Evolutionary conservation across 306 rosid species (phyloP).

Genomic region (Prunus mume): DNA sequence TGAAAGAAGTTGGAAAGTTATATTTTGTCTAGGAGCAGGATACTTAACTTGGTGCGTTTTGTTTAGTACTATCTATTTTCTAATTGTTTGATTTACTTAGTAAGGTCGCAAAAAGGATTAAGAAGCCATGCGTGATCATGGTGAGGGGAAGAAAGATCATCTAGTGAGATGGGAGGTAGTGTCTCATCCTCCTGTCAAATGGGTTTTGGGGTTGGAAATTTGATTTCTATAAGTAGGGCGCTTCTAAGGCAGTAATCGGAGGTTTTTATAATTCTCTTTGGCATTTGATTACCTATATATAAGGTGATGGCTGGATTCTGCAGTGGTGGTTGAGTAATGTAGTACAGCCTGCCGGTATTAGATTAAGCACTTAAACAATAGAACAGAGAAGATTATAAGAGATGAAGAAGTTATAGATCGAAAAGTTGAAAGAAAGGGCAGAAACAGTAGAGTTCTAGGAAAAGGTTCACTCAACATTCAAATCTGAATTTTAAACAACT

Average conservation of each 20-base stretch:
- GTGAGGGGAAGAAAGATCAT: background rate
- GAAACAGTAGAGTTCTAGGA: too few species aligned
- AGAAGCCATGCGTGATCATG: background rate
- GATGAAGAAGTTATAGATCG: too few species aligned
- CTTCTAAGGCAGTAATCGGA: background rate
- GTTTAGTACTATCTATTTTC: background rate
- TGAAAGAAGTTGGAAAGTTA: background rate
- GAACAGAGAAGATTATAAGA: too few species aligned
- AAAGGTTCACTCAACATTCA: too few species aligned
- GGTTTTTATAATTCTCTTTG: background rate
- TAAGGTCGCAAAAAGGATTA: background rate
- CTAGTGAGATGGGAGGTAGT: background rate
- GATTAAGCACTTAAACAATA: too few species aligned
- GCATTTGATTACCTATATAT: background rate
- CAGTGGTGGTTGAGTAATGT: background rate
- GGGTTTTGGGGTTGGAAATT: too few species aligned
- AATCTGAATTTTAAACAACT: too few species aligned
- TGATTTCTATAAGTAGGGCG: too few species aligned
- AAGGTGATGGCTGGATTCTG: background rate
- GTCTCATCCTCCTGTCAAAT: too few species aligned
- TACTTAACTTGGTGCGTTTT: background rate
- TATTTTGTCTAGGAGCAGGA: background rate
- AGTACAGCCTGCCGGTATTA: too few species aligned
- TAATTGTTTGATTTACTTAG: background rate
- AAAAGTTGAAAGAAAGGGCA: too few species aligned